phyloP scores from a whole-genome alignment of 2,329 filamentous ascomycete genomes.

The Didymella exigua region DNA sequence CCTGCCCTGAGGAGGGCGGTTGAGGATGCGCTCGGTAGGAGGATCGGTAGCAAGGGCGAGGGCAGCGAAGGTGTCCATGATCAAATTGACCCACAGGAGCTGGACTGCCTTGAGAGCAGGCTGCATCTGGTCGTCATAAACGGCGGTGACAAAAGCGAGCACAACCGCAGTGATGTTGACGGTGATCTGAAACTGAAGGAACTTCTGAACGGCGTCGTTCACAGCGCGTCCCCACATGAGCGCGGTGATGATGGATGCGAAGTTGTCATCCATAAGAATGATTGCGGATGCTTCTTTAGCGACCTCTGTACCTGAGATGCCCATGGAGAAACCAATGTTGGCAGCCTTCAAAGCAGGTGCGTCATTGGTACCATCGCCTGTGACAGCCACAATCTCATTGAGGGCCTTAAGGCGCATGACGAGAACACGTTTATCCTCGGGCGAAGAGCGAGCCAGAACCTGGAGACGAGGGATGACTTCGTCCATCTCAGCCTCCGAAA shows the following conservation, averaged over 20 bases:
- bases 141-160: constrained; percentile 96
- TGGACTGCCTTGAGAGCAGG: constrained; percentile 95
- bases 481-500: constrained; percentile 77
- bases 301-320: constrained; percentile 85
- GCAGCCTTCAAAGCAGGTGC: constrained; percentile 96
- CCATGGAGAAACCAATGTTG: constrained; percentile 98
- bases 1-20: constrained; percentile 81
- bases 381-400: constrained; percentile 96
- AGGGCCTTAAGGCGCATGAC: constrained; percentile 90
- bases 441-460: constrained; percentile 94
- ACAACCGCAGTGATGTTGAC: constrained; percentile 98
- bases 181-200: constrained; percentile 94
- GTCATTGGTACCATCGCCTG: constrained; percentile 96
- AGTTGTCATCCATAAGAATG: constrained; percentile 97
- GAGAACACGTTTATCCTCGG: constrained; percentile 90
- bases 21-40: constrained; percentile 93
- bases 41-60: constrained; percentile 97
- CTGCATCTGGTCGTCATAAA: constrained; percentile 79
- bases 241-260: constrained; percentile 91
- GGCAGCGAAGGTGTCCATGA: constrained; percentile 93
- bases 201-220: constrained; percentile 98
- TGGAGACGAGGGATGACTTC: constrained; percentile 81
- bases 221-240: constrained; percentile 96
- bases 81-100: constrained; percentile 95
- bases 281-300: constrained; percentile 95